phyloP scores from a whole-genome alignment of 805 yeast species.

The Saccharomycopsis sp. region DNA sequence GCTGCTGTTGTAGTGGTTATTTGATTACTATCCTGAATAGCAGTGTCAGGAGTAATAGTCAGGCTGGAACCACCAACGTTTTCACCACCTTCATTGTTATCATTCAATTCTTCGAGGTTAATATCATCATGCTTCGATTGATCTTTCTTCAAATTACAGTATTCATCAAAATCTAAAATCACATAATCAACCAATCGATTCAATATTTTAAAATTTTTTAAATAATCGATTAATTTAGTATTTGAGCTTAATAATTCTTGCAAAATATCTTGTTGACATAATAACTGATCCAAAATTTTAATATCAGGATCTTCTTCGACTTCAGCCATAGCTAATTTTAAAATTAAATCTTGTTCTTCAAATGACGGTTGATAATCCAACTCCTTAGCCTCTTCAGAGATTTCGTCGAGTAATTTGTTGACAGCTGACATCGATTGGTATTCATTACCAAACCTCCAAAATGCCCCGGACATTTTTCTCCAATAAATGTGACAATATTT shows the following conservation, averaged over 20 bases:
- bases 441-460: slow-evolving; percentile 57
- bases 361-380: slow-evolving; percentile 30
- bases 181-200: slow-evolving; percentile 58
- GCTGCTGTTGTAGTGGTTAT: not conserved
- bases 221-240: slow-evolving; percentile 66
- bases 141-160: slow-evolving; percentile 23
- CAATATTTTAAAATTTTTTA: slow-evolving; percentile 72
- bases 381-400: slow-evolving; percentile 24
- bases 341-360: slow-evolving; percentile 34
- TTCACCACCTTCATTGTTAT: slow-evolving; percentile 8
- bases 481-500: too few species aligned
- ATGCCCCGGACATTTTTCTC: slow-evolving; percentile 37
- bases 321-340: slow-evolving; percentile 28
- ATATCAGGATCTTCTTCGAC: slow-evolving; percentile 20
- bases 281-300: slow-evolving; percentile 43
- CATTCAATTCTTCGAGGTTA: slow-evolving; percentile 12
- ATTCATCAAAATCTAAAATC: slow-evolving; percentile 34
- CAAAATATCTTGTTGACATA: slow-evolving; percentile 69
- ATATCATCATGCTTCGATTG: slow-evolving; percentile 18
- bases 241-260: slow-evolving; percentile 70
- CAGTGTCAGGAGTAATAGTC: too few species aligned
- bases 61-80: too few species aligned
- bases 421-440: slow-evolving; percentile 49
- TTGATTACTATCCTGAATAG: not conserved
- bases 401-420: slow-evolving; percentile 36